Percentiles rank a stretch among this genome's conserved stretches.
These are phyloP conservation scores for Xylariaceae sp. DNA, from an alignment of 2,329 filamentous ascomycete species.

Conservation along the genomic window DNA sequence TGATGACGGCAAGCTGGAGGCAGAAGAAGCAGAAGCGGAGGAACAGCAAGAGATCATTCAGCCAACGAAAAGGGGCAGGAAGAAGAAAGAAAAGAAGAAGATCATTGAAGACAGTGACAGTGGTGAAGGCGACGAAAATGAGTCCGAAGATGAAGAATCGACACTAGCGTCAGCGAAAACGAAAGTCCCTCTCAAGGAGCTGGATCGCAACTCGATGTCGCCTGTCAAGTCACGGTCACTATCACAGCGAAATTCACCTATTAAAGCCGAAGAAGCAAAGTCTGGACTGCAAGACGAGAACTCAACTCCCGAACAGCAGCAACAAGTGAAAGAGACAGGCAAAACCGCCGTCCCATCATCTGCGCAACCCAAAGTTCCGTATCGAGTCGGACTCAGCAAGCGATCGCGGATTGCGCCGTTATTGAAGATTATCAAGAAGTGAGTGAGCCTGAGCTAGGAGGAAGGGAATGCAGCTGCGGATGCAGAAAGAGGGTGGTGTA, in stretches of 20 bases:
- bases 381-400: slow-evolving; percentile 47
- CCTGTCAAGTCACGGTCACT: slow-evolving; percentile 12
- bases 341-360: slow-evolving; percentile 16
- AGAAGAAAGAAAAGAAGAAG: slow-evolving; percentile 7
- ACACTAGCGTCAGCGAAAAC: slow-evolving; percentile 3
- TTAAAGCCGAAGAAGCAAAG: no score
- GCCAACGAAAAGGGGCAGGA: slow-evolving; percentile 2
- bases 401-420: slow-evolving; percentile 44
- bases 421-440: slow-evolving; percentile 44
- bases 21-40: not conserved
- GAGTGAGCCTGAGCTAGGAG: not conserved
- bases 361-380: slow-evolving; percentile 36
- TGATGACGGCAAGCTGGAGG: slow-evolving; percentile 2
- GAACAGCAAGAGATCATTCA: not conserved
- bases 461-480: not conserved
- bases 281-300: slow-evolving; percentile 5
- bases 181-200: slow-evolving; percentile 20
- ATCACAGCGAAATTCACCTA: not conserved
- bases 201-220: slow-evolving; percentile 17
- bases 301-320: slow-evolving; percentile 9
- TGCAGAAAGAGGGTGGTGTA: not conserved
- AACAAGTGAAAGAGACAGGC: no score
- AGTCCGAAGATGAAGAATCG: slow-evolving; percentile 10
- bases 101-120: slow-evolving; percentile 5
- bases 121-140: slow-evolving; percentile 2